Conservation (phyloP, 139 green algal genomes). For the Microglena sp. region DNA sequence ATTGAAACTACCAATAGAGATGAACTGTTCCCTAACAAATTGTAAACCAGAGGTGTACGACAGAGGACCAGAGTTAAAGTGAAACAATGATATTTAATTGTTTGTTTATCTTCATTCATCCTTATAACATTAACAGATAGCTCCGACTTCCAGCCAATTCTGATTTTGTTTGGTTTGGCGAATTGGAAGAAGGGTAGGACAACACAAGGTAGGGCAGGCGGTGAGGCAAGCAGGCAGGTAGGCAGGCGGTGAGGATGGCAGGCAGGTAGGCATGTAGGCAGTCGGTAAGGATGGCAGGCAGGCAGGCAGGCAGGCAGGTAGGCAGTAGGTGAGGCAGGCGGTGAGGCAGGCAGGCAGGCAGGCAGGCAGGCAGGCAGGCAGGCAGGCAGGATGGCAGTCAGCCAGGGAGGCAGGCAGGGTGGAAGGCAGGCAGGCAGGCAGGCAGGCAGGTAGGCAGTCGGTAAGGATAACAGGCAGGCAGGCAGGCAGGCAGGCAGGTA, state of each 20-base stretch:
- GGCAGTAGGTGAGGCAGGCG: not conserved
- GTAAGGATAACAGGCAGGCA: not conserved
- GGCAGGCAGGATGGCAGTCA: not conserved
- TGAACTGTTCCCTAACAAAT: too few species aligned
- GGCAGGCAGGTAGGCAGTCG: conserved; percentile 4
- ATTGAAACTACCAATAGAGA: too few species aligned
- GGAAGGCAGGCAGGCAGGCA: not conserved
- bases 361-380: not conserved
- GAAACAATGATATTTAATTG: too few species aligned
- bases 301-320: not conserved
- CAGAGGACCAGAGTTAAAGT: too few species aligned
- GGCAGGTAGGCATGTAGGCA: not conserved
- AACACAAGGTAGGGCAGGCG: not conserved
- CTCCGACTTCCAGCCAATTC: too few species aligned
- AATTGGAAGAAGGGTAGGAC: too few species aligned
- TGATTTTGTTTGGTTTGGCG: too few species aligned
- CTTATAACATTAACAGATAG: too few species aligned
- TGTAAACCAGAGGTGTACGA: too few species aligned
- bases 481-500: conserved; percentile 8
- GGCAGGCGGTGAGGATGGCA: not conserved
- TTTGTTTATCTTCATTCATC: too few species aligned
- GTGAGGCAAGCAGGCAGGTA: conserved; percentile 1
- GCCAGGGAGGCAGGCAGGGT: not conserved
- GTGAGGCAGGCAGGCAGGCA: not conserved
- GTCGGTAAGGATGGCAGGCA: not conserved